These are phyloP conservation scores for Penicillium glabrum DNA, from an alignment of 2,329 filamentous ascomycete genomes.

Conservation along the genomic window DNA sequence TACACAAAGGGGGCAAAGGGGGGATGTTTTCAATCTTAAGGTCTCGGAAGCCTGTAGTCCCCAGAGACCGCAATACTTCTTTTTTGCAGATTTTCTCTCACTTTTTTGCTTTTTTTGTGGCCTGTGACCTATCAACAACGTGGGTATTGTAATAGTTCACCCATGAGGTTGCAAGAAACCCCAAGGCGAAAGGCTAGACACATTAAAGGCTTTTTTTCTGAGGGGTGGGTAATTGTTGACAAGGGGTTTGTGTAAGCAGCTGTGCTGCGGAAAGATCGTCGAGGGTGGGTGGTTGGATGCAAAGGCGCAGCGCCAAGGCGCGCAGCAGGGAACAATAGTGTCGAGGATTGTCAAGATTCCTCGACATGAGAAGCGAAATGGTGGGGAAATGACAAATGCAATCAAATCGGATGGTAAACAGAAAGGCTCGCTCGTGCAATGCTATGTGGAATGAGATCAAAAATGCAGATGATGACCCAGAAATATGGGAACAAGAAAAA, in stretches of 20 bases:
- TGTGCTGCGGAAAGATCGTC: constrained; percentile 23
- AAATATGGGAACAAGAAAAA: constrained; percentile 29
- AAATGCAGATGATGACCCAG: constrained; percentile 36
- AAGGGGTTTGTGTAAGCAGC: constrained; percentile 11
- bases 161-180: neutral
- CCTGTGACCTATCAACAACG: constrained; percentile 12
- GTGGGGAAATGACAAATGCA: constrained; percentile 15
- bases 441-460: constrained; percentile 41
- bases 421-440: constrained; percentile 49
- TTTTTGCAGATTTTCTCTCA: constrained; percentile 27
- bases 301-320: constrained; percentile 24
- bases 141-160: neutral
- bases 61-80: constrained; percentile 16
- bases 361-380: constrained; percentile 14
- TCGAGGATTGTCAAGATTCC: constrained; percentile 6
- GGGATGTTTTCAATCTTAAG: constrained; percentile 18
- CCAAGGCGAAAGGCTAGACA: constrained; percentile 16
- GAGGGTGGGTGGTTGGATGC: constrained; percentile 15
- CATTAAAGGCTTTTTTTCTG: constrained; percentile 24
- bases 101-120: constrained; percentile 30
- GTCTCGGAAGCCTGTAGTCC: constrained; percentile 18
- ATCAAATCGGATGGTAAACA: constrained; percentile 20
- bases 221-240: neutral
- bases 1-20: constrained; percentile 18
- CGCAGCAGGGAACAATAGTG: constrained; percentile 18